A percentile compares a stretch with the other conserved stretches of the same genome.
phyloP scores from a whole-genome alignment of 2,329 filamentous ascomycete genomes.

The Ophiostoma quercus region DNA sequence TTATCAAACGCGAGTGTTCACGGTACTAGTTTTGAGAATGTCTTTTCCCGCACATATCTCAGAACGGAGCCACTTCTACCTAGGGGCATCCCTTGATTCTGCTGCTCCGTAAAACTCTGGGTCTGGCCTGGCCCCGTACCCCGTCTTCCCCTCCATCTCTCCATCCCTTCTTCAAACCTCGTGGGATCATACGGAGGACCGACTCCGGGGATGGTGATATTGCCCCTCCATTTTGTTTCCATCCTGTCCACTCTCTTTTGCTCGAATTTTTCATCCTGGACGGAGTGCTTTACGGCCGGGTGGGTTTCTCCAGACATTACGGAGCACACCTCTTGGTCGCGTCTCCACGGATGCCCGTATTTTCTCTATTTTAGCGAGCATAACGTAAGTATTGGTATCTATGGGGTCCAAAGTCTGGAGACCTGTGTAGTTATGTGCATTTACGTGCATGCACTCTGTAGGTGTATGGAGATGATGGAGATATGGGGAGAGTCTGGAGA shows the following conservation, averaged over 20 bases:
- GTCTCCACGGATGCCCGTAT: slow-evolving; percentile 2
- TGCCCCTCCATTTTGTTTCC: not conserved
- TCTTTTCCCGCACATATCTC: not conserved
- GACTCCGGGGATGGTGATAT: slow-evolving; percentile 11
- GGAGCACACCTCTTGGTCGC: not conserved
- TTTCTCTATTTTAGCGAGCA: slow-evolving; percentile 1
- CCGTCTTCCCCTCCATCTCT: slow-evolving; percentile 7
- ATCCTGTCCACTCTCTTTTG: not conserved
- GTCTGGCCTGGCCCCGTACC: not conserved
- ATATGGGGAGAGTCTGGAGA: not conserved
- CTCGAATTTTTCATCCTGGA: not conserved
- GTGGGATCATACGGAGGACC: not conserved
- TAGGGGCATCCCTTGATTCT: not conserved
- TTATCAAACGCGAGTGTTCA: not conserved
- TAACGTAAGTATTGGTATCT: slow-evolving; percentile 10
- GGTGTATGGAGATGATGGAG: not conserved
- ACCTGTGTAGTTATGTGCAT: not conserved
- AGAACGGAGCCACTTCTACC: not conserved
- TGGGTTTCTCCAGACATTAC: slow-evolving; percentile 10
- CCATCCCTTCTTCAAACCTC: not conserved
- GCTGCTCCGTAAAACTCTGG: slow-evolving; percentile 9
- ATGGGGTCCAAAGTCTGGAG: not conserved
- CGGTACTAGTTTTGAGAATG: not conserved
- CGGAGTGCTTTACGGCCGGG: not conserved
- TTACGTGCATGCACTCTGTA: not conserved